A percentile compares a stretch with the other conserved stretches of the same genome.
Evolutionary conservation across 208 protist genomes (phyloP).

Genomic region (Acanthamoeba healyi): DNA sequence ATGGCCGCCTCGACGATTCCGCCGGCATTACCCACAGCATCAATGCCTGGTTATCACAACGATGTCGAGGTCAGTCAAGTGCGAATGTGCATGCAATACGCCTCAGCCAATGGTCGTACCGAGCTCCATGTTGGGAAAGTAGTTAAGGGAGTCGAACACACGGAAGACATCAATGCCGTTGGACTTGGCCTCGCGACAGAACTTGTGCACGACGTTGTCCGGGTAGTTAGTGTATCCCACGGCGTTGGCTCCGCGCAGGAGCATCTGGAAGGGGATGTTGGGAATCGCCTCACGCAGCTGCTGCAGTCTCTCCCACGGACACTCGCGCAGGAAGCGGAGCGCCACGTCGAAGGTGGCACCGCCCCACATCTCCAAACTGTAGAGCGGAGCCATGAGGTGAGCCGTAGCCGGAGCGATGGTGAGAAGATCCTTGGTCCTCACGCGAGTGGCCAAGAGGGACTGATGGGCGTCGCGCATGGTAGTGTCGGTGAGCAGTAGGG

Average conservation of each 20-base stretch:
- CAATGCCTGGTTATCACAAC: slow-evolving; percentile 91
- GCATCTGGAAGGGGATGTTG: slow-evolving; percentile 95
- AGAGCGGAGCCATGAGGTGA: slow-evolving; percentile 72
- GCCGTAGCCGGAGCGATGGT: slow-evolving; percentile 87
- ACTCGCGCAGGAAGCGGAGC: slow-evolving; percentile 93
- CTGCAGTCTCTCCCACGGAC: slow-evolving; percentile 91
- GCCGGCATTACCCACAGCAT: slow-evolving; percentile 88
- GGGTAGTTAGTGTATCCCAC: slow-evolving; percentile 95
- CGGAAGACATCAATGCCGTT: slow-evolving; percentile 95
- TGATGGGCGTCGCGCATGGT: slow-evolving; percentile 94
- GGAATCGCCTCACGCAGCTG: slow-evolving; percentile 90
- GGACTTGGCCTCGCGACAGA: slow-evolving; percentile 88
- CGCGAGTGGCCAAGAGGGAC: slow-evolving; percentile 93
- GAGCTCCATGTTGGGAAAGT: slow-evolving; percentile 91
- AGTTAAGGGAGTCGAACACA: slow-evolving; percentile 95
- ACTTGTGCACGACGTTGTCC: slow-evolving; percentile 93
- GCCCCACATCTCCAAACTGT: slow-evolving; percentile 91
- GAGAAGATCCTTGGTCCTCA: slow-evolving; percentile 93
- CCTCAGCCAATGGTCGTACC: slow-evolving; percentile 85
- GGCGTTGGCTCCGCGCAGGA: slow-evolving; percentile 94
- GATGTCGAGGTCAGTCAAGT: slow-evolving; percentile 95
- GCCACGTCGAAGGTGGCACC: slow-evolving; percentile 95
- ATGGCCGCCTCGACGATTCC: slow-evolving; percentile 91
- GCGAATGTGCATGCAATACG: slow-evolving; percentile 85
- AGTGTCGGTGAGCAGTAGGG: slow-evolving; percentile 93